Percentiles rank a stretch among this genome's conserved stretches.
Evolutionary conservation across 2,329 filamentous ascomycete genomes (phyloP).

Genomic region (Chaetomiaceae sp.): DNA sequence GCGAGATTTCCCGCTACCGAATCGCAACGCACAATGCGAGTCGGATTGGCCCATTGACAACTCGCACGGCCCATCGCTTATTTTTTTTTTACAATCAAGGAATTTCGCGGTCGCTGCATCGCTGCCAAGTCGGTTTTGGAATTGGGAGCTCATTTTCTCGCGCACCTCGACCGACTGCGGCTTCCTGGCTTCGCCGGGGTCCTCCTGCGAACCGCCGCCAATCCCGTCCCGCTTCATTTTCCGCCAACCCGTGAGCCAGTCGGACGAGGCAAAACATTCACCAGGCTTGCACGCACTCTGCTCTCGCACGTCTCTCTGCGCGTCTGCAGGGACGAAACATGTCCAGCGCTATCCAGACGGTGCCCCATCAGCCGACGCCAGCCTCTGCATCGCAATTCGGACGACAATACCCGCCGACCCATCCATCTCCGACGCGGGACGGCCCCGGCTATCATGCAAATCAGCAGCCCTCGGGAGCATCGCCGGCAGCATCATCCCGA

Average conservation of each 20-base stretch:
- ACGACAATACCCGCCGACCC: constrained; percentile 49
- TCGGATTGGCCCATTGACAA: constrained; percentile 31
- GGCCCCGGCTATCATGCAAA: constrained; percentile 51
- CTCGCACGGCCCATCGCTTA: constrained; percentile 11
- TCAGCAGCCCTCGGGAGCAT: constrained; percentile 43
- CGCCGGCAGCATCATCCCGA: constrained; percentile 48
- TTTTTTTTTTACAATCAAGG: constrained; percentile 15
- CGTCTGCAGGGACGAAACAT: constrained; percentile 40
- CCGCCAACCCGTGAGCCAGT: not conserved
- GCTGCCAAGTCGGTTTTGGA: constrained; percentile 18
- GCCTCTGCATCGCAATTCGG: constrained; percentile 45
- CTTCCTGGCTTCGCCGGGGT: constrained; percentile 7
- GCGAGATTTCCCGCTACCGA: constrained; percentile 27
- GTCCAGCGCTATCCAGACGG: constrained; percentile 60
- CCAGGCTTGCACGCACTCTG: not conserved
- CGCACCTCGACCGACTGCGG: constrained; percentile 5
- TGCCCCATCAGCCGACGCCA: constrained; percentile 50
- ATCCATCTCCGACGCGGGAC: constrained; percentile 51
- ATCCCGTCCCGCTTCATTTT: not conserved
- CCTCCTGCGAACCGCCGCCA: not conserved
- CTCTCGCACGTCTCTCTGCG: constrained; percentile 8
- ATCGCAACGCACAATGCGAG: constrained; percentile 43
- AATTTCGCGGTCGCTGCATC: constrained; percentile 17
- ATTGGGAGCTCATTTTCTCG: constrained; percentile 17
- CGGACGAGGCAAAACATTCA: not conserved